Evolutionary conservation across 352 stramenopile species (phyloP), one percentile per base, ranked within the genome.

Genomic region (Phytophthora megakarya): DNA sequence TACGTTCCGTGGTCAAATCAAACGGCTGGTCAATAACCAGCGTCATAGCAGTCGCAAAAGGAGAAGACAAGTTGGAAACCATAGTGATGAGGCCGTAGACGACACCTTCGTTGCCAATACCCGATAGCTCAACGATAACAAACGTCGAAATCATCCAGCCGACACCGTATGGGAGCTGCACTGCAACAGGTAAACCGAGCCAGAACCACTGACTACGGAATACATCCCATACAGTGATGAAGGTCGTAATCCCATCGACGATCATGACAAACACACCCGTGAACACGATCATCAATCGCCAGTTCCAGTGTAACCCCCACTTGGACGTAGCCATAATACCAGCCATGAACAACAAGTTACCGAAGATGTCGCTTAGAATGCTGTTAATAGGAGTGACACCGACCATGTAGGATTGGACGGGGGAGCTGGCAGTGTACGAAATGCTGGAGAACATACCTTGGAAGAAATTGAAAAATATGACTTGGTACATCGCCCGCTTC

Each of bases 381-480:
- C 67, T 62, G 62, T 75, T 78, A 6, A 81, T 57, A 1, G 65
- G 57, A 6, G 60, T 68, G 9, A 69, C 67, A 11, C 63, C 49
- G 13, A 66, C 70, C 69, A 73, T 78, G 61, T 73, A 67, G 16
- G 48, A 68, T 48, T 73, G 45, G 32, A 78, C 60, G 16, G 69
- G 66, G 1, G 42, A 58, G 42, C 63, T 66, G 30, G 66, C 65
- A n/a, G 61, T 74, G 37, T 67, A 72, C 65, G 44, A 62, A 21
- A 81, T 75, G 19, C 61, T 38, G 5, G 54, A 59, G 60, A 84
- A 77, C 38, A 82, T 63, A n/a, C 65, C 65, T 32, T 51, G 59
- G 25, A 79, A 65, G 37, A 85, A 79, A 42, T 73, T 35, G 35
- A 76, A 83, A 28, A 60, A 35, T 32, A 85, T 69, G 37, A 83